Conservation (phyloP, 2,329 filamentous ascomycete genomes). For the Aspergillus texensis region DNA sequence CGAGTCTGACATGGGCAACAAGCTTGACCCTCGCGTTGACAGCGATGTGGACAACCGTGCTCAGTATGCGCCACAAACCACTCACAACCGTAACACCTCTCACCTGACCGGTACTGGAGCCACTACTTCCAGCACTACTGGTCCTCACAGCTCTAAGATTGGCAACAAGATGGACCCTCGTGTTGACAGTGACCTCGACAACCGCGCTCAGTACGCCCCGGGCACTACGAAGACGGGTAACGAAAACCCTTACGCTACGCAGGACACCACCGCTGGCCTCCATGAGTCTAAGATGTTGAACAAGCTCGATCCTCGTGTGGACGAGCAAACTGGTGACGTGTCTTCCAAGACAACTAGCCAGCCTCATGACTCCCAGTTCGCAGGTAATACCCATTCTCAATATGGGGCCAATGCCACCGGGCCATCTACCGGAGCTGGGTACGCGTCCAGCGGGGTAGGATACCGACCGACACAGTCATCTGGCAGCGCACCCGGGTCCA, state of each 20-base stretch:
- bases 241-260: slow-evolving; percentile 13
- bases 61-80: slow-evolving; percentile 15
- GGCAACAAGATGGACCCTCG: slow-evolving; percentile 45
- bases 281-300: slow-evolving; percentile 27
- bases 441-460: slow-evolving; percentile 10
- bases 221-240: slow-evolving; percentile 18
- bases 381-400: background rate
- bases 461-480: slow-evolving; percentile 16
- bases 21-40: slow-evolving; percentile 37
- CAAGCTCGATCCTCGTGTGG: slow-evolving; percentile 31
- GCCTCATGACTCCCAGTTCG: background rate
- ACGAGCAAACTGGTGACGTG: slow-evolving; percentile 26
- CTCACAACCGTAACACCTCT: background rate
- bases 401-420: slow-evolving; percentile 13
- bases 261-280: slow-evolving; percentile 15
- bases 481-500: slow-evolving; percentile 15
- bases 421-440: background rate
- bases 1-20: slow-evolving; percentile 35
- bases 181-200: slow-evolving; percentile 19
- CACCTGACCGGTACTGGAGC: background rate
- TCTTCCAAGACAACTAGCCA: slow-evolving; percentile 22
- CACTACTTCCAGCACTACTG: slow-evolving; percentile 14
- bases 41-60: slow-evolving; percentile 22
- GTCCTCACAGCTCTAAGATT: slow-evolving; percentile 20
- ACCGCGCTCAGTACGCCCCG: slow-evolving; percentile 25